Evolutionary conservation across 2,329 filamentous ascomycete species (phyloP), one percentile per base, ranked within the genome.

Genomic region (Coniochaeta pulveracea): DNA sequence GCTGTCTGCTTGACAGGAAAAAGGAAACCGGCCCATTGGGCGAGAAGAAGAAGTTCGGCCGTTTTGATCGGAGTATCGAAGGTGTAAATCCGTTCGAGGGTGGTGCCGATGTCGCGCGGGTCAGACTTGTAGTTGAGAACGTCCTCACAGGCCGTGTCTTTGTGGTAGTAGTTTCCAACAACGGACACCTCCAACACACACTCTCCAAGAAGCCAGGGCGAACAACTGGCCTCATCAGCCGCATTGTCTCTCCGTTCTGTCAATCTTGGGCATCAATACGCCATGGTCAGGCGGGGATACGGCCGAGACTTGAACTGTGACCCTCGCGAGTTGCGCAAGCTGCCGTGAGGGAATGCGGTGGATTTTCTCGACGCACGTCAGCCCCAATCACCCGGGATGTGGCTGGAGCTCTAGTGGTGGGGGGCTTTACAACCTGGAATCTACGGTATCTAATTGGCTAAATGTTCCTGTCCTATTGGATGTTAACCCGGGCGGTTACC

Each of bases 1-100:
- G 46, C 11, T 56, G 34, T 26, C 34, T 39, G 36, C 56, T 57
- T 30, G 53, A 55, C 19, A 54, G 44, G 29, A 57, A 57, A 10
- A 31, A 31, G 6, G 36, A 52, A 56, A 40, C 49, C 46, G 30
- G 51, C 43, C 23, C 45, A 17, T 19, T 48, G 19, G 49, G 42
- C 7, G 37, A n/a, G n/a, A n/a, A n/a, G n/a, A n/a, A n/a, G n/a
- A n/a, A n/a, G n/a, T n/a, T n/a, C n/a, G n/a, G n/a, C n/a, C n/a
- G n/a, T n/a, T n/a, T n/a, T n/a, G n/a, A n/a, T n/a, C n/a, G n/a
- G n/a, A n/a, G n/a, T n/a, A n/a, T n/a, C n/a, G n/a, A 39, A 12
- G 43, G 47, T 8, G 42, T 41, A n/a, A 43, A 4, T 11, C 6
- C 18, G 11, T 4, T 37, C 21, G 30, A 26, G 26, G 35, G 33